Evolutionary conservation across 2,329 filamentous ascomycete genomes (phyloP).

Genomic region (Diplodia seriata): DNA sequence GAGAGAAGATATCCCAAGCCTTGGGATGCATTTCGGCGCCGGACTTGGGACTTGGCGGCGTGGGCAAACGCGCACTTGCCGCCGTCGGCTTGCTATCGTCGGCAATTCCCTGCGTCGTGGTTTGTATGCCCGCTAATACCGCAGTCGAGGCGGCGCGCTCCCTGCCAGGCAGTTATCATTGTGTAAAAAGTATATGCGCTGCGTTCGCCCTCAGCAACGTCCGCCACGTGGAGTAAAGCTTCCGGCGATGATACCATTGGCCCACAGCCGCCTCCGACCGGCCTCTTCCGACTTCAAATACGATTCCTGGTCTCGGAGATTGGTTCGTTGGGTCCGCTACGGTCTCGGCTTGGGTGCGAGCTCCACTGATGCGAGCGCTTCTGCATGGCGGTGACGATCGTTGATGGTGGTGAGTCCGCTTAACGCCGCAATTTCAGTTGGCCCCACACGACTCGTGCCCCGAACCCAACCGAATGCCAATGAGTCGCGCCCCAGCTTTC

Average conservation of each 20-base stretch:
- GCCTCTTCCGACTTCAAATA: background rate
- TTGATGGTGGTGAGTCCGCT: background rate
- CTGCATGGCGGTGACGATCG: background rate
- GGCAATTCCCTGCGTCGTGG: constrained; percentile 7
- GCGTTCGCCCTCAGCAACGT: background rate
- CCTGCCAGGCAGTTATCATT: constrained; percentile 2
- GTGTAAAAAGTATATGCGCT: constrained; percentile 13
- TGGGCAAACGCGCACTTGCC: constrained; percentile 9
- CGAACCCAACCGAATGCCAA: background rate
- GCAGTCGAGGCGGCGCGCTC: background rate
- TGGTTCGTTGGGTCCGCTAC: background rate
- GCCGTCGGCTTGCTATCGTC: constrained; percentile 8
- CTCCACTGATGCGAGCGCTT: background rate
- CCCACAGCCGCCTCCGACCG: background rate
- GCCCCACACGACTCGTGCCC: background rate
- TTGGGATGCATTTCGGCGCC: background rate
- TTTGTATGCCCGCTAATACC: background rate
- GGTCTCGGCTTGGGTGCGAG: background rate
- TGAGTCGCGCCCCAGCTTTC: background rate
- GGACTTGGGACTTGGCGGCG: constrained; percentile 18
- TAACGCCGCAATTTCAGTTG: background rate
- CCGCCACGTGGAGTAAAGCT: background rate
- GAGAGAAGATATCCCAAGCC: constrained; percentile 3
- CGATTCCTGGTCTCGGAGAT: background rate
- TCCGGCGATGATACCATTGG: background rate